Percentiles rank a stretch among this genome's conserved stretches.
phyloP scores from a whole-genome alignment of 768 basidiomycete species.

The Pulveroboletus sp. region DNA sequence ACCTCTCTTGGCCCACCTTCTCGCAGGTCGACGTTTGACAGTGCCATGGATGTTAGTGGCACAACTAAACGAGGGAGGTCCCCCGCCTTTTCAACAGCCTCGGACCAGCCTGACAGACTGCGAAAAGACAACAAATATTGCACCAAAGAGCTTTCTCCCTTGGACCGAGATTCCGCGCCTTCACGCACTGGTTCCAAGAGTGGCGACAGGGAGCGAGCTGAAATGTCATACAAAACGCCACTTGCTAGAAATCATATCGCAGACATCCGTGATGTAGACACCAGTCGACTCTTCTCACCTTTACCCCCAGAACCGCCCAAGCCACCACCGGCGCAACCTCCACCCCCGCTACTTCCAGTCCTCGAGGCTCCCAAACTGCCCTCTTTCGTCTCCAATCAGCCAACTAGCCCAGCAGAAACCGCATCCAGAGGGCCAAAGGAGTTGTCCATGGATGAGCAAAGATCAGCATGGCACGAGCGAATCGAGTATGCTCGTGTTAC shows the following conservation, averaged over 20 bases:
- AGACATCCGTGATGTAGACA: background rate
- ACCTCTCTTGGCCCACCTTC: conserved; percentile 13
- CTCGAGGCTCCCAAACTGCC: conserved; percentile 18
- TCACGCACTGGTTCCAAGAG: conserved; percentile 12
- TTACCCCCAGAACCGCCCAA: conserved; percentile 12
- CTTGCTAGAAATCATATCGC: background rate
- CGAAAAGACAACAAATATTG: conserved; percentile 14
- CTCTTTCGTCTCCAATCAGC: conserved; percentile 14
- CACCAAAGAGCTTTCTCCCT: background rate
- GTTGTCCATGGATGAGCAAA: conserved; percentile 34
- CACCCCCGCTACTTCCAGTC: conserved; percentile 15
- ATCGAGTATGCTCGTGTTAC: conserved; percentile 32
- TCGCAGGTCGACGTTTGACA: conserved; percentile 13
- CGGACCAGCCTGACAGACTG: conserved; percentile 24
- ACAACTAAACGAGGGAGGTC: conserved; percentile 16
- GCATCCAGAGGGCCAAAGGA: conserved; percentile 14
- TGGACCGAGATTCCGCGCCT: conserved; percentile 7
- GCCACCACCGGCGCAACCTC: conserved; percentile 18
- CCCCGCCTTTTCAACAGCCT: conserved; percentile 22
- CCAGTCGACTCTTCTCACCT: background rate
- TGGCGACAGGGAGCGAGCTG: background rate
- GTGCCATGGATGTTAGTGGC: conserved; percentile 1
- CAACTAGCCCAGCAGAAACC: background rate
- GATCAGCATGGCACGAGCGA: conserved; percentile 37
- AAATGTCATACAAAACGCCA: background rate